Base-by-base conservation (phyloP, 495 filamentous ascomycete genomes). In the Tuber umbilicatum region DNA sequence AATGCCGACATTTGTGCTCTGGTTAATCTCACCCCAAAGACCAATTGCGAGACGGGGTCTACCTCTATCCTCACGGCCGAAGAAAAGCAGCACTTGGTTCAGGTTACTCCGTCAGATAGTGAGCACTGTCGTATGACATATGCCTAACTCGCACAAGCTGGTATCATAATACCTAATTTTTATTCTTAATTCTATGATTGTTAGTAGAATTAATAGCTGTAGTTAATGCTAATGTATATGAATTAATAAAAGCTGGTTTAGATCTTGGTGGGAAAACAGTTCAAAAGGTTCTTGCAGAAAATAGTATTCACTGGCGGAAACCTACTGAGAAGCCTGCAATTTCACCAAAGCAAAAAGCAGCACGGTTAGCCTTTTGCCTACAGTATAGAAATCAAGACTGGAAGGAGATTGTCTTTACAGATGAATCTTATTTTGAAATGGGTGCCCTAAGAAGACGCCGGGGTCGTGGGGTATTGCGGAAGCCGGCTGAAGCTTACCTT, bases 391-490 rank as follows among this genome's bases (percentile, higher is more conserved):
- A 50, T 50, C 45, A 50, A 23, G 10, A 50, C 45, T 50, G 21
- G 45, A 0, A 23, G 19, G 21, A 50, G n/a, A 38, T 45, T 35
- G 23, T 73, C n/a, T 76, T 76, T 5, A 76, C 5, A 0, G 68
- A 74, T 37, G 35, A 71, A 7, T 38, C 27, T 0, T 71, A 76
- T 38, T 74, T 76, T 68, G 45, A 74, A 23, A 76, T 69, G 0
- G 69, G 31, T 0, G 50, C 35, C n/a, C 5, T 76, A 27, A 12
- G 23, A 19, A 19, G 16, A 6, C 3, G 35, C 27, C 21, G 5
- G 5, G 35, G n/a, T 10, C 19, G 21, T 21, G 35, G 50, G 0
- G 72, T 69, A 0, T 5, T 74, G n/a, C 1, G 35, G 5, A 5
- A 35, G 1, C 5, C 5, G 14, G 71, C 55, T 23, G 35, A 76